Conservation (phyloP, 371 early-diverging fungal genomes). For the Paraphysoderma sedebokerense region DNA sequence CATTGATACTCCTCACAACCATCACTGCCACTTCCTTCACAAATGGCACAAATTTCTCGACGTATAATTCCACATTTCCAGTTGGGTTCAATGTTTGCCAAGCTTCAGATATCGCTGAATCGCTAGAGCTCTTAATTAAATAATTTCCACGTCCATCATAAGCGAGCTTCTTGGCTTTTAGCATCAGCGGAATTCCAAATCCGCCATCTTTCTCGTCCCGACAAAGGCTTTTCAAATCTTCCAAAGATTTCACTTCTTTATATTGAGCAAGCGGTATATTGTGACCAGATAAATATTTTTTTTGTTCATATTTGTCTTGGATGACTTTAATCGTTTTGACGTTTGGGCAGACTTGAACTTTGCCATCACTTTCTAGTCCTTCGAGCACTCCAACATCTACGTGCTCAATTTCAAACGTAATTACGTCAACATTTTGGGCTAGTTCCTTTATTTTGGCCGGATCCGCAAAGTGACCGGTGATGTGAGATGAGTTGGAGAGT, state of each 20-base stretch:
- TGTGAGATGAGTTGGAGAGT: conserved; percentile 39
- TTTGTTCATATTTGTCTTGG: conserved; percentile 91
- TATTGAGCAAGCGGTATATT: conserved; percentile 50
- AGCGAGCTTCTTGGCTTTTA: conserved; percentile 81
- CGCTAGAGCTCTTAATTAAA: conserved; percentile 45
- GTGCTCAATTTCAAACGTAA: conserved; percentile 95
- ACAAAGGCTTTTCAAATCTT: conserved; percentile 8
- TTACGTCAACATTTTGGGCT: conserved; percentile 49
- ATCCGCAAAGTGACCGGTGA: conserved; percentile 66
- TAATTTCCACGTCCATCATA: conserved; percentile 92
- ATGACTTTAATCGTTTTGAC: conserved; percentile 67
- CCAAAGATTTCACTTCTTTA: conserved; percentile 8
- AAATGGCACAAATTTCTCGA: conserved; percentile 86
- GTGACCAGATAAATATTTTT: conserved; percentile 40
- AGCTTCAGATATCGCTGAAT: conserved; percentile 28
- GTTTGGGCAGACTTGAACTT: conserved; percentile 43
- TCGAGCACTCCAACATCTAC: conserved; percentile 64
- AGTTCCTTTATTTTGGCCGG: conserved; percentile 51
- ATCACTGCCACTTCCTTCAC: conserved; percentile 86
- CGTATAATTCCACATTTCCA: conserved; percentile 42
- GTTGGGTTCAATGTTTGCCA: conserved; percentile 23
- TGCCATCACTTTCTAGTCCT: conserved; percentile 27
- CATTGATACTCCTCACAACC: conserved; percentile 72
- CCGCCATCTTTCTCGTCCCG: conserved; percentile 23
- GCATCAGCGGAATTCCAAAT: conserved; percentile 85